phyloP scores from a whole-genome alignment of 495 filamentous ascomycete genomes.

The Parathielavia hyrcaniae region DNA sequence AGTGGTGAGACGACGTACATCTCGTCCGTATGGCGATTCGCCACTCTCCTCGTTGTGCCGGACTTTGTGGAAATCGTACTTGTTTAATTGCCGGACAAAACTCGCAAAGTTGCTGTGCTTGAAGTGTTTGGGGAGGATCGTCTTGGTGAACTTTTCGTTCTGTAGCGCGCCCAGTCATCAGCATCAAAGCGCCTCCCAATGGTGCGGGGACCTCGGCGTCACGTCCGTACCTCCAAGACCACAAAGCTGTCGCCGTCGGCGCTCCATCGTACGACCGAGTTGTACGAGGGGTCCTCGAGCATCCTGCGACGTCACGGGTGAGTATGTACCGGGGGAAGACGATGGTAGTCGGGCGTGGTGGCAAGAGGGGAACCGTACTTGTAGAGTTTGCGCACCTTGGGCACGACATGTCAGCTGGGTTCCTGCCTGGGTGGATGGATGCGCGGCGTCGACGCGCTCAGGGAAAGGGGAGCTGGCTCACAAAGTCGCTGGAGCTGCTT shows the following conservation, averaged over 20 bases:
- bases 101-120: constrained; percentile 99
- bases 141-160: constrained; percentile 98
- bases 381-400: constrained; percentile 93
- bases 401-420: constrained; percentile 18
- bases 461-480: constrained; percentile 27
- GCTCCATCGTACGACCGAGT: constrained; percentile 91
- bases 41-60: constrained; percentile 92
- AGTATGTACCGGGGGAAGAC: constrained; percentile 12
- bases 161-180: constrained; percentile 33
- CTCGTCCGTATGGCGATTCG: constrained; percentile 82
- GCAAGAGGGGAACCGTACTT: constrained; percentile 55
- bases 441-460: not conserved
- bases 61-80: constrained; percentile 99
- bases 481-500: constrained; percentile 48
- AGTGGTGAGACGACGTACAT: constrained; percentile 52
- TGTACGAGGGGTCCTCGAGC: constrained; percentile 92
- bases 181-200: not conserved
- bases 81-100: constrained; percentile 97
- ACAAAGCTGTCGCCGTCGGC: constrained; percentile 94
- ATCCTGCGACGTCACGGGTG: constrained; percentile 57
- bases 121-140: constrained; percentile 95
- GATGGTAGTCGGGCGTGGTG: not conserved
- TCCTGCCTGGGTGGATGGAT: constrained; percentile 2
- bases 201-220: not conserved
- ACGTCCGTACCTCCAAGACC: constrained; percentile 74